phyloP scores from a whole-genome alignment of 805 yeast genomes.

The Lachancea dasiensis region DNA sequence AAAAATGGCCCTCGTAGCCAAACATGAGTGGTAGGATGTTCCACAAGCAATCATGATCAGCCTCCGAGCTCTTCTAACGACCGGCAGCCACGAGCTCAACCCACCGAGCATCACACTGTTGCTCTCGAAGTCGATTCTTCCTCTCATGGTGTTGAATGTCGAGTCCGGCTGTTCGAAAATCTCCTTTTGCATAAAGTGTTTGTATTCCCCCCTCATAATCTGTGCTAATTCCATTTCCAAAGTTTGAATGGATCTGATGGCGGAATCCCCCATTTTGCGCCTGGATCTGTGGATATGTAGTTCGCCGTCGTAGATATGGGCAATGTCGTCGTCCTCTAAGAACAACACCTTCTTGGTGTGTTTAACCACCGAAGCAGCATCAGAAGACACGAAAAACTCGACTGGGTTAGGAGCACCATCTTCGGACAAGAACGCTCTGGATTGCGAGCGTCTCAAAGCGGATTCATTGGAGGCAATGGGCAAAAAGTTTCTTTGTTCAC shows the following conservation, averaged over 20 bases:
- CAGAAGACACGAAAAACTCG: constrained; percentile 93
- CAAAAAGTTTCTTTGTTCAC: constrained; percentile 31
- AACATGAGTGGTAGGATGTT: constrained; percentile 96
- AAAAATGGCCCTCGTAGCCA: constrained; percentile 92
- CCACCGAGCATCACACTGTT: constrained; percentile 83
- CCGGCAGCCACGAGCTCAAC: constrained; percentile 71
- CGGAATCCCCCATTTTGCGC: constrained; percentile 80
- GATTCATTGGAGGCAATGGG: constrained; percentile 53
- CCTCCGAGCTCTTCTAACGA: constrained; percentile 90
- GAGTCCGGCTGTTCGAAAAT: constrained; percentile 98
- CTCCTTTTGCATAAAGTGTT: constrained; percentile 98
- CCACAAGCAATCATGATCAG: constrained; percentile 99
- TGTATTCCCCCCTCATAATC: constrained; percentile 95
- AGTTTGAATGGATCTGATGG: constrained; percentile 93
- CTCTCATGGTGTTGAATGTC: constrained; percentile 97
- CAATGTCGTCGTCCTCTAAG: constrained; percentile 97
- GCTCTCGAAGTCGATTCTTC: constrained; percentile 89
- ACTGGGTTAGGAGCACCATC: constrained; percentile 90
- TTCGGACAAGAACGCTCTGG: constrained; percentile 93
- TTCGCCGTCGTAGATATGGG: constrained; percentile 97
- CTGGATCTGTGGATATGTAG: constrained; percentile 96
- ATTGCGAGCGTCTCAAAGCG: constrained; percentile 77
- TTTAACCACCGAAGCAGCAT: constrained; percentile 93
- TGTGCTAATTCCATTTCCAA: constrained; percentile 95
- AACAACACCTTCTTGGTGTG: constrained; percentile 96